Evolutionary conservation across 306 rosid genomes (phyloP), one percentile per base, ranked within the genome.

Genomic region (Glycine tomentella): DNA sequence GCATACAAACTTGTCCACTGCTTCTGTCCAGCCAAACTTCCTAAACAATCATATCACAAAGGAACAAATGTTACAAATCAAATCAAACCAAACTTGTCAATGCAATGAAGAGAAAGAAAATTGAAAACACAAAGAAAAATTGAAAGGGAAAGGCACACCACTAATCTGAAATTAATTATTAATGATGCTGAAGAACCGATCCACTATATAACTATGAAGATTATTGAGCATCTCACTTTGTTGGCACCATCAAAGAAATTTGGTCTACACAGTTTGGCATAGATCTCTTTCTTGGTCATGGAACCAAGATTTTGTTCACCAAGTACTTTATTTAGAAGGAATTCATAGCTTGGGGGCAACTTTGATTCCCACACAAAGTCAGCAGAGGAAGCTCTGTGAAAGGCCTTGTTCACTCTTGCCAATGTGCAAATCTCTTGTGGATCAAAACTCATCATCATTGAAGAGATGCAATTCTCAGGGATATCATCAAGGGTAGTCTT

Each of bases 301-400:
- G 77, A 68, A 8, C 49, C 11, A 8, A 36, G 70, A 48, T 72
- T 31, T 51, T 72, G 72, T 13, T 55, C 78, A 14, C 72, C 80
- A 69, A 86, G 74, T 42, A 88, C 46, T 69, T 85, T 87, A 0
- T 69, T 70, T 31, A 83, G 17, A 33, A 95, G 91, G 66, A 80
- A 88, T 69, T 78, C 83, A 46, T 88, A 91, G 70, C 67, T 78
- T 7, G 78, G 69, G 2, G 99, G 97, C 45, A 95, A 84, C 85
- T 89, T 93, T 48, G 97, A 88, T 36, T 91, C 92, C 99, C 97
- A 95, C 0, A 91, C 56, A 81, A 86, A 93, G 74, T 95, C 97
- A 36, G 92, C 88, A 5, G 78, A 87, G 36, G 98, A 91, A 80
- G 98, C 93, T 48, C 89, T 68, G 9, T 72, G 89, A 48, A 92